A percentile compares a stretch with the other conserved stretches of the same genome.
These are phyloP conservation scores for Ganoderma lingzhi DNA, from an alignment of 1,284 basidiomycete species.

Conservation along the genomic window DNA sequence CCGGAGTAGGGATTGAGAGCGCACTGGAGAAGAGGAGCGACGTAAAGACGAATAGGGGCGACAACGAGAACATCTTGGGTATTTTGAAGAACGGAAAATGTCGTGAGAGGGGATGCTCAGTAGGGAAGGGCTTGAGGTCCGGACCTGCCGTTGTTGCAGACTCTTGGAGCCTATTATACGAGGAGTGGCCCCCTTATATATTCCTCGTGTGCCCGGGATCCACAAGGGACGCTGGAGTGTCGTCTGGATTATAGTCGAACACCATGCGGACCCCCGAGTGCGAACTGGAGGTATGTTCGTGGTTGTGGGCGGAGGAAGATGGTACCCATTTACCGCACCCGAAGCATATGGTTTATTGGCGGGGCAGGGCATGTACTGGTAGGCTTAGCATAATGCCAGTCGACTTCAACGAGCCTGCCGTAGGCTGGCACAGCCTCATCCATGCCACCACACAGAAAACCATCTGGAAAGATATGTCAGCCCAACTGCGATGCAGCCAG, in stretches of 20 bases:
- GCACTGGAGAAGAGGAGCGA: constrained; percentile 28
- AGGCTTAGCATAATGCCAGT: too few species aligned
- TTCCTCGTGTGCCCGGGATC: too few species aligned
- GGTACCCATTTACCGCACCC: neutral
- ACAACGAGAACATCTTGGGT: constrained; percentile 28
- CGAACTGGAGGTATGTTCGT: neutral
- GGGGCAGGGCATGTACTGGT: neutral
- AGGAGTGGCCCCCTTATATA: too few species aligned
- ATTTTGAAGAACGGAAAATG: neutral
- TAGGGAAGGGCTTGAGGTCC: neutral
- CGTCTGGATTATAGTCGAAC: neutral
- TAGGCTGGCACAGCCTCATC: neutral
- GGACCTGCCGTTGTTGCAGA: neutral
- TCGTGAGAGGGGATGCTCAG: neutral
- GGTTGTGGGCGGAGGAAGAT: neutral
- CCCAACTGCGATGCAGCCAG: neutral
- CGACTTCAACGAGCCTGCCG: neutral
- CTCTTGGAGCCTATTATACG: neutral
- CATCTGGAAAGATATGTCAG: constrained; percentile 2
- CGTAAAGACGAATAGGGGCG: constrained; percentile 25
- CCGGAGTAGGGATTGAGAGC: constrained; percentile 26
- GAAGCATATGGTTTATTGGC: too few species aligned
- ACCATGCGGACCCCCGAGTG: constrained; percentile 5
- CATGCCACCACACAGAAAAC: neutral
- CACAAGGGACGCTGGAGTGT: neutral